Evolutionary conservation across 1,139 yeast species (phyloP).

Genomic region (Geotrichum reessii): DNA sequence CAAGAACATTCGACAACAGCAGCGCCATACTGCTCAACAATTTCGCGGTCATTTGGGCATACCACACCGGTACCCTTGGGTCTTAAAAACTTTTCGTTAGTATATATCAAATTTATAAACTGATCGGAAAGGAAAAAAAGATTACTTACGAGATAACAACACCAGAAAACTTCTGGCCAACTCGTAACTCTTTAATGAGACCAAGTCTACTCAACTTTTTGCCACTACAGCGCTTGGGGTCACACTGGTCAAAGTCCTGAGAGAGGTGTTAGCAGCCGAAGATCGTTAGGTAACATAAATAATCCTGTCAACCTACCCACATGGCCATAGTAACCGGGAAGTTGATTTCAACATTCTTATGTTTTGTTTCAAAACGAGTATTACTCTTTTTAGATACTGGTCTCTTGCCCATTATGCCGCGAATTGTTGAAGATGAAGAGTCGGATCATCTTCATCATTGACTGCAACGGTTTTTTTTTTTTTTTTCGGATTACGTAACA

Average conservation of each 20-base stretch:
- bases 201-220: constrained; percentile 89
- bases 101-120: neutral
- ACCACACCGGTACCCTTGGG: constrained; percentile 91
- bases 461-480: neutral
- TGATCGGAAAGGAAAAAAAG: neutral
- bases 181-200: constrained; percentile 63
- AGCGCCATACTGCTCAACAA: constrained; percentile 77
- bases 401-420: constrained; percentile 17
- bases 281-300: neutral
- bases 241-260: constrained; percentile 91
- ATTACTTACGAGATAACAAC: constrained; percentile 59
- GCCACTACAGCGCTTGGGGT: constrained; percentile 96
- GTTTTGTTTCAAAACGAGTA: constrained; percentile 23
- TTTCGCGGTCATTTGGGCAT: constrained; percentile 76
- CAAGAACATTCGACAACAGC: constrained; percentile 98
- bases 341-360: constrained; percentile 19
- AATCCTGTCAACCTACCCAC: constrained; percentile 35
- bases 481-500: neutral
- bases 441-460: neutral
- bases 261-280: neutral
- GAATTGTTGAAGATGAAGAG: neutral
- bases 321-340: constrained; percentile 40
- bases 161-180: constrained; percentile 91
- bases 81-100: constrained; percentile 19
- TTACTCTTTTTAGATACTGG: constrained; percentile 15